Conservation (phyloP, 2,329 filamentous ascomycete species). For the Parascedosporium putredinis region DNA sequence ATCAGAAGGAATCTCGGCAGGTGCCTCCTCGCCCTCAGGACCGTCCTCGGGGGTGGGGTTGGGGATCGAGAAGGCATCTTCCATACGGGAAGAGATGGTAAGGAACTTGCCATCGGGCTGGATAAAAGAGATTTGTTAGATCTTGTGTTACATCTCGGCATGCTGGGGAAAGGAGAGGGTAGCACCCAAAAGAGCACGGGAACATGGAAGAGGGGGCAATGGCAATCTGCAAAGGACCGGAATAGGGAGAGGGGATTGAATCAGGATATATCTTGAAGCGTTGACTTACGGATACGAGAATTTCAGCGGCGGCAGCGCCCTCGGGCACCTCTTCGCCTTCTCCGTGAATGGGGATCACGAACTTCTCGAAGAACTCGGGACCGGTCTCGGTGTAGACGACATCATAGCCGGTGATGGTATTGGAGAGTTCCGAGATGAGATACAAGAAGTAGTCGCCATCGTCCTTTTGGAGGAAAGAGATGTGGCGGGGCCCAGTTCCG, state of each 20-base stretch:
- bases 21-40: slow-evolving; percentile 27
- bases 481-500: slow-evolving; percentile 56
- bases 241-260: too few relatives aligned
- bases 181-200: too few relatives aligned
- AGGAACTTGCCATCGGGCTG: slow-evolving; percentile 53
- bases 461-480: slow-evolving; percentile 39
- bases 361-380: slow-evolving; percentile 36
- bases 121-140: background rate
- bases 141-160: too few relatives aligned
- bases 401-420: slow-evolving; percentile 44
- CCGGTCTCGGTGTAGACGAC: slow-evolving; percentile 38
- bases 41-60: slow-evolving; percentile 29
- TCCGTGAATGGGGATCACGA: slow-evolving; percentile 37
- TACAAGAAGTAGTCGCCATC: slow-evolving; percentile 42
- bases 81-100: slow-evolving; percentile 58
- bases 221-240: too few relatives aligned
- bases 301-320: slow-evolving; percentile 41
- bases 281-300: slow-evolving; percentile 44
- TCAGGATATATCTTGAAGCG: background rate
- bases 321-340: slow-evolving; percentile 27
- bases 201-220: background rate
- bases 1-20: slow-evolving; percentile 42
- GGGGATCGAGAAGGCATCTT: slow-evolving; percentile 39
- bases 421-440: slow-evolving; percentile 50
- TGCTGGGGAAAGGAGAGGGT: too few relatives aligned